Evolutionary conservation across 192 early-diverging fungal species (phyloP).

Genomic region (Thoreauomyces humboldtii): DNA sequence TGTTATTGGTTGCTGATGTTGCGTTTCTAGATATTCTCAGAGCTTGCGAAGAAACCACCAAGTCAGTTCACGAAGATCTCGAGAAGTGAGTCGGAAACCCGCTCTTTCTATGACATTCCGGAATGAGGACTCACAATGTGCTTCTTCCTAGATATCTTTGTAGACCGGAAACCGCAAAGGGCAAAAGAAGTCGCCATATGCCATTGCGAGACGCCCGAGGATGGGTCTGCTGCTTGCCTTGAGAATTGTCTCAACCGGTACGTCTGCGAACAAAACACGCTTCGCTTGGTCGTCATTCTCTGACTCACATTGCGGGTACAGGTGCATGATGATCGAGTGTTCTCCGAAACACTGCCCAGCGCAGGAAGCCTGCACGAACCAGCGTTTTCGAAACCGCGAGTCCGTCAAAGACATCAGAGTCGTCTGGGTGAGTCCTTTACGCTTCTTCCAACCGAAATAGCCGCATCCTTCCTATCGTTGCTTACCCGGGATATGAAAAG

Average conservation of each 20-base stretch:
- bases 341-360: constrained; percentile 62
- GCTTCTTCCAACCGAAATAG: background rate
- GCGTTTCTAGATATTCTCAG: no score
- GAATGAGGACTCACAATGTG: background rate
- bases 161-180: constrained; percentile 65
- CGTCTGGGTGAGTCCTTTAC: constrained; percentile 49
- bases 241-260: constrained; percentile 75
- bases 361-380: constrained; percentile 70
- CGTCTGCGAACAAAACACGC: no score
- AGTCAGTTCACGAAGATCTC: constrained; percentile 49
- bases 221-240: constrained; percentile 64
- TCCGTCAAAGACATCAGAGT: constrained; percentile 55
- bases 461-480: background rate
- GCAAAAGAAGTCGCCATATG: constrained; percentile 52
- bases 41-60: no score
- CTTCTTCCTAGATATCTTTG: constrained; percentile 74
- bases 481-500: constrained; percentile 6
- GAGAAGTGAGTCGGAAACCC: constrained; percentile 47
- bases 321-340: constrained; percentile 77
- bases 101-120: background rate
- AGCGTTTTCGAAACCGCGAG: constrained; percentile 65
- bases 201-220: constrained; percentile 53
- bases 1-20: no score
- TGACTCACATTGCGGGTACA: no score
- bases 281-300: no score